Percentiles rank a stretch among this genome's conserved stretches.
phyloP scores from a whole-genome alignment of 163 green algal genomes.

The Scenedesmus sp. region DNA sequence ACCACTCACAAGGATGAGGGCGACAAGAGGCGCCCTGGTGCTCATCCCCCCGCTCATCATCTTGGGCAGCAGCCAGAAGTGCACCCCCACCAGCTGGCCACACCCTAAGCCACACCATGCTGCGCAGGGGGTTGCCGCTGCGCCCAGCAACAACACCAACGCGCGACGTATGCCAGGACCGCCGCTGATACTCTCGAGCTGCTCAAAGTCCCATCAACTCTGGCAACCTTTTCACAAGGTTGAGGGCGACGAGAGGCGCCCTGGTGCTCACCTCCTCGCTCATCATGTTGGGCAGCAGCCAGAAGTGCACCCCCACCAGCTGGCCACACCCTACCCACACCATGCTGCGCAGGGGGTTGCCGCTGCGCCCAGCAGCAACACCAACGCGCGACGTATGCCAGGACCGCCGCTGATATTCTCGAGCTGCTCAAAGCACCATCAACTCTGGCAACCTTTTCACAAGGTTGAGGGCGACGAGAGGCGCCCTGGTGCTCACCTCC shows the following conservation, averaged over 20 bases:
- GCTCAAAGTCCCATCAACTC: too few relatives aligned
- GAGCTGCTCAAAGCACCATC: too few relatives aligned
- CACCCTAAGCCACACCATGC: constrained; percentile 74
- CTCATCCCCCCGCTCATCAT: constrained; percentile 82
- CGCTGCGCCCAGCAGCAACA: constrained; percentile 64
- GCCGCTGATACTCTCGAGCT: too few relatives aligned
- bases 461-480: too few relatives aligned
- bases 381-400: too few relatives aligned
- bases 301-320: constrained; percentile 81
- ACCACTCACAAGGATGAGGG: too few relatives aligned
- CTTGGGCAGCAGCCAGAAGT: constrained; percentile 94
- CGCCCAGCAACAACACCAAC: constrained; percentile 24
- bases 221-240: too few relatives aligned
- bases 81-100: constrained; percentile 81
- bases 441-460: neutral
- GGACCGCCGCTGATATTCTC: too few relatives aligned
- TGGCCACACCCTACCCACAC: constrained; percentile 85
- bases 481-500: constrained; percentile 62
- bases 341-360: constrained; percentile 74
- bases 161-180: too few relatives aligned
- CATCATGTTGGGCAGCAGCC: constrained; percentile 92
- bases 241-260: too few relatives aligned
- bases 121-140: constrained; percentile 73
- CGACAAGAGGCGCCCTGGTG: too few relatives aligned
- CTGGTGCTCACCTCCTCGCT: too few relatives aligned